Percentiles rank a stretch among this genome's conserved stretches.
Conservation (phyloP, 768 basidiomycete species). For the Serendipita vermifera region DNA sequence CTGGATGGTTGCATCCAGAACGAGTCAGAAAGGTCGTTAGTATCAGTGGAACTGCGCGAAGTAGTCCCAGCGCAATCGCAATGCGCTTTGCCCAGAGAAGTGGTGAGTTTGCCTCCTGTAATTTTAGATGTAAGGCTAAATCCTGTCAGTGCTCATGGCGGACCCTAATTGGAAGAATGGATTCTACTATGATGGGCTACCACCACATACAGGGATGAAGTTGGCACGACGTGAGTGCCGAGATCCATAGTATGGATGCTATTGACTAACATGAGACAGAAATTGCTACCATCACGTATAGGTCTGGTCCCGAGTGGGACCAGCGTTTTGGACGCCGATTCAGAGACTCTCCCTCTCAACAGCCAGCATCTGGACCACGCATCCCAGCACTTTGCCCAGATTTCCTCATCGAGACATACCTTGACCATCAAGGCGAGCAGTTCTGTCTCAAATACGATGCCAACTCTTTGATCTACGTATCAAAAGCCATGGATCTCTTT, state of each 20-base stretch:
- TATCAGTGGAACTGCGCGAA: constrained; percentile 90
- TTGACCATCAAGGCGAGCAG: constrained; percentile 92
- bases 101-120: constrained; percentile 39
- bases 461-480: constrained; percentile 96
- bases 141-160: constrained; percentile 80
- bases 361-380: constrained; percentile 22
- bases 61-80: constrained; percentile 82
- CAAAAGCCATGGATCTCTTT: constrained; percentile 98
- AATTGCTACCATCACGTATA: constrained; percentile 97
- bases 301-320: constrained; percentile 99
- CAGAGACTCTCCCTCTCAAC: constrained; percentile 30
- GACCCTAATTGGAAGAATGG: constrained; percentile 99
- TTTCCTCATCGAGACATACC: constrained; percentile 96
- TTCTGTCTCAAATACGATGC: constrained; percentile 99
- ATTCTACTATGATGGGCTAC: constrained; percentile 91
- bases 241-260: constrained; percentile 13
- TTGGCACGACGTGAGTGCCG: constrained; percentile 72
- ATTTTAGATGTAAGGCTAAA: neutral
- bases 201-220: constrained; percentile 98
- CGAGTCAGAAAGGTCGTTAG: constrained; percentile 83
- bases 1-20: constrained; percentile 84
- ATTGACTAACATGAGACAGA: constrained; percentile 35
- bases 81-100: constrained; percentile 95
- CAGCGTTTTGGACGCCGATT: constrained; percentile 83
- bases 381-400: constrained; percentile 84